Evolutionary conservation across 139 green algal genomes (phyloP).

Genomic region (Edaphochlamys debaryana): DNA sequence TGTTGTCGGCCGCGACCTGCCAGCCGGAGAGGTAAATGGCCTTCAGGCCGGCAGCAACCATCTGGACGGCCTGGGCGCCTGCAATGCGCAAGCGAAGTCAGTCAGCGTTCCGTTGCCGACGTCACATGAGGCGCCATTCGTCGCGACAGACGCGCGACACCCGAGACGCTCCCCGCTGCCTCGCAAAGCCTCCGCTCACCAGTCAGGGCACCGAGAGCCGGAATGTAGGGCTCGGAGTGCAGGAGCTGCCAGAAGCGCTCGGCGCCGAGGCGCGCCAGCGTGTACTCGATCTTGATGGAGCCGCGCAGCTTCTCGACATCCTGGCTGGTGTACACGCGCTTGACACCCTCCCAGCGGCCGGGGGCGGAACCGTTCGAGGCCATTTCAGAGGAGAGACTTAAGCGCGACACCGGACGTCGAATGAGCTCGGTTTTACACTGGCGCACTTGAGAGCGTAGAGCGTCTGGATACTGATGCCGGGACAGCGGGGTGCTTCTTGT

Average conservation of each 20-base stretch:
- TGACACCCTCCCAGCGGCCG: slow-evolving; percentile 56
- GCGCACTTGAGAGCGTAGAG: no score
- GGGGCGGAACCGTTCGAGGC: slow-evolving; percentile 7
- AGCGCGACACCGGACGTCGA: no score
- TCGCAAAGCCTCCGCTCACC: no score
- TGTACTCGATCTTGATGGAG: slow-evolving; percentile 78
- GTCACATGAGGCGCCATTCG: no score
- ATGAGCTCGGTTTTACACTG: no score
- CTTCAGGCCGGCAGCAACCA: slow-evolving; percentile 76
- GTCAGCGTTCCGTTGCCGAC: no score
- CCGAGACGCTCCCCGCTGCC: no score
- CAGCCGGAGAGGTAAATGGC: slow-evolving; percentile 93
- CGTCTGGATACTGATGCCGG: no score
- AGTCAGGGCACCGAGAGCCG: slow-evolving; percentile 80
- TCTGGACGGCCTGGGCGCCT: slow-evolving; percentile 72
- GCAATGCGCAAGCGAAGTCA: no score
- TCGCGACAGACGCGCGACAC: no score
- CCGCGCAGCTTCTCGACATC: slow-evolving; percentile 81
- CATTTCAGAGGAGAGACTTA: no score
- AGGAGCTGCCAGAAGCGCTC: slow-evolving; percentile 84
- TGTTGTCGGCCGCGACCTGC: slow-evolving; percentile 87
- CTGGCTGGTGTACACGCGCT: slow-evolving; percentile 56
- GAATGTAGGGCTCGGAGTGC: slow-evolving; percentile 76
- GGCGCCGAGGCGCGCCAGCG: slow-evolving; percentile 69
- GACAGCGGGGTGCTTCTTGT: no score